These are phyloP conservation scores for Cytospora chrysosperma DNA, from an alignment of 2,329 filamentous ascomycete genomes.

Conservation along the genomic window DNA sequence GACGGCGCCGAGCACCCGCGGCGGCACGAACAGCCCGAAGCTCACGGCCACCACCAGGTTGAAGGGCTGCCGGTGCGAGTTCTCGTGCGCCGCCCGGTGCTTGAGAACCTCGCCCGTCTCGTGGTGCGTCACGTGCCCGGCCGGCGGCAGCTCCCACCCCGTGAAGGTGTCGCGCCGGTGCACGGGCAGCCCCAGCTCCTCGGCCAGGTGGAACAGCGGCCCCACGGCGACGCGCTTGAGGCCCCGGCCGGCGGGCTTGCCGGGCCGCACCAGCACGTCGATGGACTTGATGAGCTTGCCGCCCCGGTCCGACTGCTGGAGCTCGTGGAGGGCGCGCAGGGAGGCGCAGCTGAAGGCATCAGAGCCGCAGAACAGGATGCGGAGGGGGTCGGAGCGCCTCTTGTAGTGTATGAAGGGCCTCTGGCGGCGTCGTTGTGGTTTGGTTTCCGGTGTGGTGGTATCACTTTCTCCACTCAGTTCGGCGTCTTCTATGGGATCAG, in stretches of 20 bases:
- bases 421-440: background rate
- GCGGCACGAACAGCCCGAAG: slow-evolving; percentile 86
- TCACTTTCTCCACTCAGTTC: background rate
- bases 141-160: slow-evolving; percentile 57
- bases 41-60: slow-evolving; percentile 91
- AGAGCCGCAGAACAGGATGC: slow-evolving; percentile 91
- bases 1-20: slow-evolving; percentile 65
- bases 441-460: background rate
- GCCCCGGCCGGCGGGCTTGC: slow-evolving; percentile 75
- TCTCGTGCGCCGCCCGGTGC: slow-evolving; percentile 23
- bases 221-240: slow-evolving; percentile 68
- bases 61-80: slow-evolving; percentile 49
- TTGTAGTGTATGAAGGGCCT: background rate
- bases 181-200: slow-evolving; percentile 61
- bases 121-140: slow-evolving; percentile 20
- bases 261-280: slow-evolving; percentile 79
- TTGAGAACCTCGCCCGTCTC: slow-evolving; percentile 18
- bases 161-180: slow-evolving; percentile 82
- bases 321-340: slow-evolving; percentile 65
- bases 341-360: slow-evolving; percentile 85
- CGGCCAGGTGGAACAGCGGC: slow-evolving; percentile 68
- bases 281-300: slow-evolving; percentile 68
- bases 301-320: slow-evolving; percentile 51
- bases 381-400: slow-evolving; percentile 57
- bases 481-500: background rate